Percentiles rank a stretch among this genome's conserved stretches.
Evolutionary conservation across 768 basidiomycete genomes (phyloP).

Genomic region (Podaxis mareebaensis): DNA sequence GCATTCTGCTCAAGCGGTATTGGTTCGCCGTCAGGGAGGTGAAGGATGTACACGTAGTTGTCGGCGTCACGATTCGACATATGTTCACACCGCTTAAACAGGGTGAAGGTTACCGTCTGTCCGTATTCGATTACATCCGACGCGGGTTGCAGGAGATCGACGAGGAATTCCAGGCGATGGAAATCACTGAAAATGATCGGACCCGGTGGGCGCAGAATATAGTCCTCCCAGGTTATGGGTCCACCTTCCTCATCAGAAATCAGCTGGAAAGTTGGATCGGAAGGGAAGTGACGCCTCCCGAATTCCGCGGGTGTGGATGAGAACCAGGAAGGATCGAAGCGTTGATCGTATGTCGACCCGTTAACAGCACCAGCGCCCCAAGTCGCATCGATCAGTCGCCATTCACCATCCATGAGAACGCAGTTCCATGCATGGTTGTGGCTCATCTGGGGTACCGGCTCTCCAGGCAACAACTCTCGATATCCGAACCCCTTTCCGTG

Average conservation of each 20-base stretch:
- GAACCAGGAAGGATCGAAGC: constrained; percentile 44
- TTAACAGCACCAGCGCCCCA: constrained; percentile 49
- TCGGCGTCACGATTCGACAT: constrained; percentile 41
- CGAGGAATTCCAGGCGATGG: constrained; percentile 32
- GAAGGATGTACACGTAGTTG: constrained; percentile 42
- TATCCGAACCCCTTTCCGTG: constrained; percentile 51
- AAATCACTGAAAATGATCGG: constrained; percentile 38
- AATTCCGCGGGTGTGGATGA: constrained; percentile 43
- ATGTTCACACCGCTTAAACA: constrained; percentile 49
- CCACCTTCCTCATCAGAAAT: constrained; percentile 38
- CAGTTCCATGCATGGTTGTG: constrained; percentile 53
- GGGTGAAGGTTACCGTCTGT: constrained; percentile 36
- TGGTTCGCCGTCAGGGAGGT: constrained; percentile 31
- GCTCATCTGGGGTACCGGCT: constrained; percentile 35
- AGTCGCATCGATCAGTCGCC: constrained; percentile 48
- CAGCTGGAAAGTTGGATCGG: constrained; percentile 44
- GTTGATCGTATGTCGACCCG: constrained; percentile 32
- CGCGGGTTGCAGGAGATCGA: constrained; percentile 35
- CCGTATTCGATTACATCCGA: constrained; percentile 33
- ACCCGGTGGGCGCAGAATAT: constrained; percentile 41
- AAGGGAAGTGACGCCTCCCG: constrained; percentile 44
- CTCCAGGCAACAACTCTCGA: constrained; percentile 28
- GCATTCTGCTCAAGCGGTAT: constrained; percentile 35
- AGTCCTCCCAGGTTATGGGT: constrained; percentile 43
- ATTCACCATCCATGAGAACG: constrained; percentile 42